Evolutionary conservation across 2,329 filamentous ascomycete species (phyloP).

Genomic region (Seiridium cupressi): DNA sequence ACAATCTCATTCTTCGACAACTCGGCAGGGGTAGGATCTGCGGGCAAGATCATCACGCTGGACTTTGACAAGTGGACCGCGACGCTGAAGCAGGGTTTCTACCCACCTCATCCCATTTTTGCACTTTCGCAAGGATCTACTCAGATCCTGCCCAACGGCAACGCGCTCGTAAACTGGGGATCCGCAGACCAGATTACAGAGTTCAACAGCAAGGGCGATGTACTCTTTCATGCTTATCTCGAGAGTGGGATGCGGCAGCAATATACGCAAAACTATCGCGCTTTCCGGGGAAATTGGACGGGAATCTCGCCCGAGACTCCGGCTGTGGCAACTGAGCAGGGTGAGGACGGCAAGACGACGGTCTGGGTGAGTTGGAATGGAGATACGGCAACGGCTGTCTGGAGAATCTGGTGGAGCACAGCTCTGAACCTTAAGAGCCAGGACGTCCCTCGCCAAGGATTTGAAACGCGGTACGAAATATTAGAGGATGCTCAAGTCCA

Average conservation of each 20-base stretch:
- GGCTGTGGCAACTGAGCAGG: background rate
- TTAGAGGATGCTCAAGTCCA: background rate
- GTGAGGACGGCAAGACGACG: background rate
- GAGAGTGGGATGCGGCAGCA: background rate
- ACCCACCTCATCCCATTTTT: conserved; percentile 44
- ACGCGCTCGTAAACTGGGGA: conserved; percentile 48
- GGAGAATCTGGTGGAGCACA: background rate
- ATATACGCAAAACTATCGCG: background rate
- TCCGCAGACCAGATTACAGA: conserved; percentile 20
- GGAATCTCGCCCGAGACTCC: background rate
- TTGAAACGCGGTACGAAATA: background rate
- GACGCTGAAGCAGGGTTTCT: conserved; percentile 43
- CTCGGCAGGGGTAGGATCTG: background rate
- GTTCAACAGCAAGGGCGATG: background rate
- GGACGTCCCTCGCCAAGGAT: background rate
- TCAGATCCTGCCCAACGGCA: conserved; percentile 34
- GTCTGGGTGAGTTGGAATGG: conserved; percentile 4
- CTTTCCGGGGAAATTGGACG: background rate
- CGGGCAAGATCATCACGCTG: background rate
- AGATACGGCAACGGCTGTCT: background rate
- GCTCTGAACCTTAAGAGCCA: background rate
- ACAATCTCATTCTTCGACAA: conserved; percentile 18
- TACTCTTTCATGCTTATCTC: background rate
- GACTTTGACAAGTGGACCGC: conserved; percentile 33
- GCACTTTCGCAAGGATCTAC: conserved; percentile 43